phyloP scores from a whole-genome alignment of 2,329 filamentous ascomycete species.

The Epichloe gansuensis region DNA sequence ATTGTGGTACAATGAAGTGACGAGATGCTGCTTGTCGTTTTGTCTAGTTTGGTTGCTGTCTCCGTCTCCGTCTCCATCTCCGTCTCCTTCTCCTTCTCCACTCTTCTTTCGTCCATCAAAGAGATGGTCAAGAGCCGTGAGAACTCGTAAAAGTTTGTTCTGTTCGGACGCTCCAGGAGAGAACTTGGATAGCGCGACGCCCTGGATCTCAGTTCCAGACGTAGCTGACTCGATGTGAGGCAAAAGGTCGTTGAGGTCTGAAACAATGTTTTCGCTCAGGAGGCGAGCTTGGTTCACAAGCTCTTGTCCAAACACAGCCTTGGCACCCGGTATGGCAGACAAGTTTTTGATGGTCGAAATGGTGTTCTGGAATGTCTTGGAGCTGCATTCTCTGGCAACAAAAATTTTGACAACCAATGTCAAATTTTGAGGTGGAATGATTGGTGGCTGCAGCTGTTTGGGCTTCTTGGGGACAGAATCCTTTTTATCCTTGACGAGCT shows the following conservation, averaged over 20 bases:
- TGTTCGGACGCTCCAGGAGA: constrained; percentile 93
- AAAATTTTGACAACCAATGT: constrained; percentile 94
- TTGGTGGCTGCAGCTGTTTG: constrained; percentile 59
- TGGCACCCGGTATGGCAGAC: constrained; percentile 81
- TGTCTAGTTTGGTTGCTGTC: constrained; percentile 40
- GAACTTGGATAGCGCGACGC: constrained; percentile 86
- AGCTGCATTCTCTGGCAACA: constrained; percentile 88
- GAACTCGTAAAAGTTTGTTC: constrained; percentile 81
- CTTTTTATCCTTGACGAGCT: constrained; percentile 27
- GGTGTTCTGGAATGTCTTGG: constrained; percentile 95
- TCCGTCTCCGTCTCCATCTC: constrained; percentile 26
- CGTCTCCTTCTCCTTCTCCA: constrained; percentile 14
- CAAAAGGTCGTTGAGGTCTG: constrained; percentile 72
- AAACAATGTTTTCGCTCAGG: constrained; percentile 71
- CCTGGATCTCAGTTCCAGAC: constrained; percentile 88
- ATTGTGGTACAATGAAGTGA: constrained; percentile 82
- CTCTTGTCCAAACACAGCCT: constrained; percentile 84
- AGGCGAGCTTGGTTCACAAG: constrained; percentile 76
- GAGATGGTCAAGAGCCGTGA: constrained; percentile 90
- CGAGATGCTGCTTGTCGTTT: constrained; percentile 65
- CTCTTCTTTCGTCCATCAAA: constrained; percentile 69
- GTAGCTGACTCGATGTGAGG: constrained; percentile 77
- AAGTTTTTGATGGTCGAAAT: constrained; percentile 98
- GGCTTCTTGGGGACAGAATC: constrained; percentile 34
- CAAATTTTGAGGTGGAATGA: constrained; percentile 79